phyloP scores from a whole-genome alignment of 192 early-diverging fungal genomes.

The Gryganskiella cystojenkinii region DNA sequence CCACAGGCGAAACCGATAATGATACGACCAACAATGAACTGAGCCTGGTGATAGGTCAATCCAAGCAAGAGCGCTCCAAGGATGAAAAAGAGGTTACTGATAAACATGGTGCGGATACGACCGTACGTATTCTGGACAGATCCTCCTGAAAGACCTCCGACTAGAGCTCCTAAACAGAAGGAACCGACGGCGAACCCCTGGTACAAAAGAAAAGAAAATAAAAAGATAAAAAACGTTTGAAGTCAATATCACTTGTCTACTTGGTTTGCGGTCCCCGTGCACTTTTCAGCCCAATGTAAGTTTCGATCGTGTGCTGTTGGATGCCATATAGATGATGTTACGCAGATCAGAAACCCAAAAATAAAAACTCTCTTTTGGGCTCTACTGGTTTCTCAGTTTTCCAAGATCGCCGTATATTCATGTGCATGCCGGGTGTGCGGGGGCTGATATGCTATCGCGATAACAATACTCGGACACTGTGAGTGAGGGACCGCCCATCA shows the following conservation, averaged over 20 bases:
- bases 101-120: conserved; percentile 67
- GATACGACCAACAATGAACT: conserved; percentile 80
- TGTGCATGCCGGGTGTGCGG: background rate
- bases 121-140: conserved; percentile 62
- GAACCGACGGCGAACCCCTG: conserved; percentile 61
- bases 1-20: conserved; percentile 81
- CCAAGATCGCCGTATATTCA: background rate
- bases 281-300: too few relatives aligned
- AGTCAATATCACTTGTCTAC: background rate
- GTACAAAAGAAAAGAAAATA: background rate
- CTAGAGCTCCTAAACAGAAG: conserved; percentile 65
- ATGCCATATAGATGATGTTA: too few relatives aligned
- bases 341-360: too few relatives aligned
- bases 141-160: conserved; percentile 66
- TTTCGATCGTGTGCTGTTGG: too few relatives aligned
- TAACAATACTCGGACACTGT: too few relatives aligned
- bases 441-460: too few relatives aligned
- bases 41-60: conserved; percentile 65
- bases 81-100: conserved; percentile 76
- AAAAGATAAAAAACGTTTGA: background rate
- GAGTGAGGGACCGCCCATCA: too few relatives aligned
- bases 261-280: too few relatives aligned
- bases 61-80: conserved; percentile 72
- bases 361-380: too few relatives aligned
- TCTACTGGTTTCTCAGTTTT: too few relatives aligned